These are phyloP conservation scores for Vicia villosa DNA, from an alignment of 306 rosid species.

Conservation along the genomic window DNA sequence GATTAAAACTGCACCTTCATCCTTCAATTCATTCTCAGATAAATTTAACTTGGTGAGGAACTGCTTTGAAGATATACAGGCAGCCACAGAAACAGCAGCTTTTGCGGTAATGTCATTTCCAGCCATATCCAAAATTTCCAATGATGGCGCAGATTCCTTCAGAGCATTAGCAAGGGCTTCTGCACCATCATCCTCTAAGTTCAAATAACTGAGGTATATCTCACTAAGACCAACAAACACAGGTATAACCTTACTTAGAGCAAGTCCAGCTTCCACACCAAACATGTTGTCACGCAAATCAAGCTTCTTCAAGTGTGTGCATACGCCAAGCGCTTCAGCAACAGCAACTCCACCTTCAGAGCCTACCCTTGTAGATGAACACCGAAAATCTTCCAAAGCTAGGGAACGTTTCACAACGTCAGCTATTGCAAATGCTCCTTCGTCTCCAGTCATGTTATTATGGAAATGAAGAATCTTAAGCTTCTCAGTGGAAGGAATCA, in stretches of 20 bases:
- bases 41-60: slow-evolving; percentile 63
- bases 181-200: slow-evolving; percentile 83
- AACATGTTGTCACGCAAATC: slow-evolving; percentile 93
- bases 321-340: slow-evolving; percentile 71
- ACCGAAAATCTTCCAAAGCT: slow-evolving; percentile 75
- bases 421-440: slow-evolving; percentile 76
- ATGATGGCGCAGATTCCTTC: slow-evolving; percentile 69
- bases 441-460: slow-evolving; percentile 63
- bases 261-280: slow-evolving; percentile 82
- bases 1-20: slow-evolving; percentile 79
- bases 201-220: slow-evolving; percentile 76
- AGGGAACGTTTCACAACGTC: slow-evolving; percentile 63
- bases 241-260: slow-evolving; percentile 66
- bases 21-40: slow-evolving; percentile 82
- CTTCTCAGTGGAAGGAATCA: slow-evolving; percentile 82
- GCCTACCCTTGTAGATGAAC: slow-evolving; percentile 88
- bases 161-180: slow-evolving; percentile 70
- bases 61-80: slow-evolving; percentile 69
- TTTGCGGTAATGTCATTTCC: slow-evolving; percentile 80
- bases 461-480: slow-evolving; percentile 86
- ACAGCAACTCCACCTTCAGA: slow-evolving; percentile 82
- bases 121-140: slow-evolving; percentile 77
- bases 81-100: slow-evolving; percentile 63
- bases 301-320: slow-evolving; percentile 71
- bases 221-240: slow-evolving; percentile 64